Conservation (phyloP, 371 early-diverging fungal genomes). For the Funneliformis caledonium region DNA sequence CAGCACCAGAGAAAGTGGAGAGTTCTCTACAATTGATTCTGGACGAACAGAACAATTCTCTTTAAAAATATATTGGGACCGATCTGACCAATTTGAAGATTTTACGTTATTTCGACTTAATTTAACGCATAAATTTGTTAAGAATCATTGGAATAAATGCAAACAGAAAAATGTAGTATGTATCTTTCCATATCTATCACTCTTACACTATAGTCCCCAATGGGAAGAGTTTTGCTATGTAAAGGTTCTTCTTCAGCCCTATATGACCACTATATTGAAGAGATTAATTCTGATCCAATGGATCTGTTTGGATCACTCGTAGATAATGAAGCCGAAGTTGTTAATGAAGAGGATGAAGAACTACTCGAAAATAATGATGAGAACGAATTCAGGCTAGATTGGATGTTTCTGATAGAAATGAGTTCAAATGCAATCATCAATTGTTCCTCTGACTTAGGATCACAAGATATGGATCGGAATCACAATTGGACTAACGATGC, state of each 20-base stretch:
- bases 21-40: not conserved
- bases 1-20: not conserved
- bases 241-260: too few species aligned
- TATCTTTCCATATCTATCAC: not conserved
- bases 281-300: not conserved
- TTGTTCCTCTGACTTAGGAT: not conserved
- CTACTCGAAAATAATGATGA: not conserved
- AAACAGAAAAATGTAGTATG: not conserved
- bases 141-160: not conserved
- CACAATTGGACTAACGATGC: not conserved
- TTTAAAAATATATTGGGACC: not conserved
- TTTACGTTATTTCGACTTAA: slow-evolving; percentile 9
- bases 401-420: not conserved
- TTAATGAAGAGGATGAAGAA: not conserved
- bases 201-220: too few species aligned
- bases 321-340: not conserved
- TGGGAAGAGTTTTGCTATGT: too few species aligned
- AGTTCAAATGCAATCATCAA: not conserved
- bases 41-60: not conserved
- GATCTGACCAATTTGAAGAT: slow-evolving; percentile 16
- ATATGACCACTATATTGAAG: not conserved
- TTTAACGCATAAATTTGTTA: slow-evolving; percentile 3
- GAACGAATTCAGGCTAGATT: not conserved
- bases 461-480: too few species aligned
- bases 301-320: not conserved